These are phyloP conservation scores for Brassica hybrid DNA, from an alignment of 441 rosid genomes.

Conservation along the genomic window DNA sequence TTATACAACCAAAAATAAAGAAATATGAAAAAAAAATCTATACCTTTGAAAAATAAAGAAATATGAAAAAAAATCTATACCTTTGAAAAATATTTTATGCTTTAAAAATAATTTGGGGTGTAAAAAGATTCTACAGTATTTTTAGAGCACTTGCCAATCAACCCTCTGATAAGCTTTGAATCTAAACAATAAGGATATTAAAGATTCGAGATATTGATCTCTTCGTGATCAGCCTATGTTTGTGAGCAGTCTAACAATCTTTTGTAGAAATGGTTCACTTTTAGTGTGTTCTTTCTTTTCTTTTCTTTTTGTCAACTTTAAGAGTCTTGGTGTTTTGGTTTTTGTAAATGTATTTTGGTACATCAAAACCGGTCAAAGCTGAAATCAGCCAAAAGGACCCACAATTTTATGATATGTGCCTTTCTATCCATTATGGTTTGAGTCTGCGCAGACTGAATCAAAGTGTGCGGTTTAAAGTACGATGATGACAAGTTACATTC, in stretches of 20 bases:
- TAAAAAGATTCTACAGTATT: no score
- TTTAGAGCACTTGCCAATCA: no score
- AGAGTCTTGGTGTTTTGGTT: neutral
- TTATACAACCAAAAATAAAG: no score
- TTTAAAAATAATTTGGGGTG: no score
- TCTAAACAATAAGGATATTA: neutral
- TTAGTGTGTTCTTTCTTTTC: slow-evolving; percentile 37
- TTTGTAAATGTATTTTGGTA: slow-evolving; percentile 27
- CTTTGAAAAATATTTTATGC: no score
- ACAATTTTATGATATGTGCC: neutral
- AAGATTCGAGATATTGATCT: neutral
- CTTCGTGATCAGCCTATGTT: slow-evolving; percentile 26
- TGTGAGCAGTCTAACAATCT: slow-evolving; percentile 51
- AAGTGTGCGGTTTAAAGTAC: slow-evolving; percentile 33
- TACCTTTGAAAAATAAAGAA: no score
- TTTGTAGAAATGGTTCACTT: slow-evolving; percentile 44
- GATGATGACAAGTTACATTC: slow-evolving; percentile 40
- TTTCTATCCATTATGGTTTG: slow-evolving; percentile 10
- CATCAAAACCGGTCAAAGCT: slow-evolving; percentile 16
- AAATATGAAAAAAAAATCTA: no score
- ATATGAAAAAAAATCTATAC: no score
- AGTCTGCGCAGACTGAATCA: slow-evolving; percentile 40
- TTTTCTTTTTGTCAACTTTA: no score
- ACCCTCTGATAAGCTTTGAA: no score
- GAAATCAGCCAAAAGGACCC: neutral